phyloP scores from a whole-genome alignment of 2,329 filamentous ascomycete species.

The Lasiodiplodia sp. region DNA sequence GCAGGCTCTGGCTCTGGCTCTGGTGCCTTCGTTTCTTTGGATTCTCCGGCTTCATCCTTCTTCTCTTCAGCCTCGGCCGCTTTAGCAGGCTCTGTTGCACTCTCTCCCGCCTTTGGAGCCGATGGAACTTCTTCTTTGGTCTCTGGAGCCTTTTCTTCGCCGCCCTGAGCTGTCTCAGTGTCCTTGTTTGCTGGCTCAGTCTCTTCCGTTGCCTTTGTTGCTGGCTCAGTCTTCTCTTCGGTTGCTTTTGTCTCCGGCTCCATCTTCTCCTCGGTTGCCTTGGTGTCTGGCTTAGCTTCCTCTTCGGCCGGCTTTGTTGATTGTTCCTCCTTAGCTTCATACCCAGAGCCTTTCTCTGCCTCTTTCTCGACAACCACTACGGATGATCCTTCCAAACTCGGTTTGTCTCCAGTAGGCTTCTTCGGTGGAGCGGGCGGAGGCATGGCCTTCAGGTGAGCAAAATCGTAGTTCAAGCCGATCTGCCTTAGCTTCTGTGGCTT shows the following conservation, averaged over 20 bases:
- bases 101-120: neutral
- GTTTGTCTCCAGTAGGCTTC: conserved; percentile 57
- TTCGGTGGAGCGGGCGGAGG: conserved; percentile 46
- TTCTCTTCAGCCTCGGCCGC: neutral
- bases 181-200: neutral
- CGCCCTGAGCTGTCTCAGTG: neutral
- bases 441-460: conserved; percentile 71
- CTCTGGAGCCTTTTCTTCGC: neutral
- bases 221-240: neutral
- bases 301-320: neutral
- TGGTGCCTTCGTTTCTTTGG: neutral
- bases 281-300: neutral
- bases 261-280: neutral
- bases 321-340: neutral
- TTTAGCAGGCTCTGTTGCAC: neutral
- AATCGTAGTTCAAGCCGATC: conserved; percentile 73
- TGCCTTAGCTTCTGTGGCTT: conserved; percentile 75
- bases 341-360: neutral
- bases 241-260: neutral
- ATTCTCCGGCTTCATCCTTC: neutral
- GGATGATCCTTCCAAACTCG: conserved; percentile 3
- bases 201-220: neutral
- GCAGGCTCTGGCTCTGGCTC: conserved; percentile 29
- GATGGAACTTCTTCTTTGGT: neutral
- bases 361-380: neutral